Conservation (phyloP, 371 early-diverging fungal species). For the Umbelopsis sp. region DNA sequence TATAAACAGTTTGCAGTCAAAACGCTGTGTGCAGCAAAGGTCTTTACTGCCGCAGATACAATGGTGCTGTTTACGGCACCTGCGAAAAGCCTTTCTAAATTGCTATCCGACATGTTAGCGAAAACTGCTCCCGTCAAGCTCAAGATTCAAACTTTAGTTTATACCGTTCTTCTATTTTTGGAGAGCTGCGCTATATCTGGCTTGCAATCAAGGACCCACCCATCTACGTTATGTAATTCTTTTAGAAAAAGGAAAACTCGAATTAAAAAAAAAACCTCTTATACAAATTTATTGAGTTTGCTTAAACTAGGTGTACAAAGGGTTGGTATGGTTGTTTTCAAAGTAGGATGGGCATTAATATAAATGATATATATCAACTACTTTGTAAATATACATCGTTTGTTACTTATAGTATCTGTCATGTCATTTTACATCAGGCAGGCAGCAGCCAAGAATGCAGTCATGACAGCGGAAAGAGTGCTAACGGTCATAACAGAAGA, state of each 20-base stretch:
- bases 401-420: not conserved
- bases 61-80: constrained; percentile 33
- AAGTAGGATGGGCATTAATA: too few species aligned
- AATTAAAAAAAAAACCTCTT: too few species aligned
- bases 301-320: too few species aligned
- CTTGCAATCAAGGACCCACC: too few species aligned
- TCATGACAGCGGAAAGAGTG: not conserved
- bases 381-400: not conserved
- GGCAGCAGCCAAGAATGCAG: not conserved
- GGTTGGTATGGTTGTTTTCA: too few species aligned
- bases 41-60: constrained; percentile 39
- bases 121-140: not conserved
- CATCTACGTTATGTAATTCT: too few species aligned
- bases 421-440: not conserved
- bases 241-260: too few species aligned
- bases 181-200: too few species aligned
- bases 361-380: not conserved
- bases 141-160: too few species aligned
- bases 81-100: constrained; percentile 33
- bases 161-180: too few species aligned
- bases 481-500: not conserved
- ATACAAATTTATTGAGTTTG: too few species aligned
- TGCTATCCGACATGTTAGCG: not conserved
- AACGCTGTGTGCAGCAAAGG: constrained; percentile 37
- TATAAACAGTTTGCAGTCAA: constrained; percentile 39